These are phyloP conservation scores for Coniosporium tulheliwenetii DNA, from an alignment of 2,329 filamentous ascomycete genomes.

Conservation along the genomic window DNA sequence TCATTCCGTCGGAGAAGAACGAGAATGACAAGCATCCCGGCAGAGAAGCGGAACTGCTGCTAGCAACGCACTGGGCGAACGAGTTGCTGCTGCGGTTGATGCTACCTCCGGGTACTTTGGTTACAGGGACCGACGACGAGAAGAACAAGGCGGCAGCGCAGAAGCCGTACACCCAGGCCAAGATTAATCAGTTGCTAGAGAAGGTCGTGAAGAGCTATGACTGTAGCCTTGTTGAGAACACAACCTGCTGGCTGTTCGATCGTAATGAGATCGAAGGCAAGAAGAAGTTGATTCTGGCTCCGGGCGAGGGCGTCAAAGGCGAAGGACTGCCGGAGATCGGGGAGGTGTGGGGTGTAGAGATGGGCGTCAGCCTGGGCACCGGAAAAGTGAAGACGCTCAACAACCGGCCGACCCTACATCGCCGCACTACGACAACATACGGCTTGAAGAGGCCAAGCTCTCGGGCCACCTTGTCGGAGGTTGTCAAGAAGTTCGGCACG, in stretches of 20 bases:
- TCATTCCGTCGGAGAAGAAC: constrained; percentile 50
- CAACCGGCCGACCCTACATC: constrained; percentile 80
- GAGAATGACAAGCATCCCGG: constrained; percentile 52
- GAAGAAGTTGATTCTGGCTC: constrained; percentile 94
- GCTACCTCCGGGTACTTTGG: constrained; percentile 75
- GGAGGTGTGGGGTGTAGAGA: constrained; percentile 96
- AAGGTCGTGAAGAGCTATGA: constrained; percentile 86
- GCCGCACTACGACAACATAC: constrained; percentile 83
- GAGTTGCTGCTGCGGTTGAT: constrained; percentile 85
- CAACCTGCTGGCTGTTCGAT: constrained; percentile 91
- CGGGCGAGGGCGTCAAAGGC: constrained; percentile 74
- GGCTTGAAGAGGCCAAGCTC: constrained; percentile 88
- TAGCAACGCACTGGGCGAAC: constrained; percentile 90
- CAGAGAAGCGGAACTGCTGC: constrained; percentile 69
- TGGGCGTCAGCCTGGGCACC: constrained; percentile 76
- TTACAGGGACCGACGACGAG: constrained; percentile 77
- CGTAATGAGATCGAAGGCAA: constrained; percentile 94
- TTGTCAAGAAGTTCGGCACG: constrained; percentile 90
- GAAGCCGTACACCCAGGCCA: constrained; percentile 70
- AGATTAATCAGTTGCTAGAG: constrained; percentile 77
- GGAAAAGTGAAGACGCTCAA: constrained; percentile 91
- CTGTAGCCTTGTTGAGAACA: constrained; percentile 90
- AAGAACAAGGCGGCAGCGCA: constrained; percentile 71
- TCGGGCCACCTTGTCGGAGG: constrained; percentile 80
- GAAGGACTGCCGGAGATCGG: constrained; percentile 78